These are phyloP conservation scores for Saccharomycopsis fibuligera DNA, from an alignment of 805 yeast genomes.

Conservation along the genomic window DNA sequence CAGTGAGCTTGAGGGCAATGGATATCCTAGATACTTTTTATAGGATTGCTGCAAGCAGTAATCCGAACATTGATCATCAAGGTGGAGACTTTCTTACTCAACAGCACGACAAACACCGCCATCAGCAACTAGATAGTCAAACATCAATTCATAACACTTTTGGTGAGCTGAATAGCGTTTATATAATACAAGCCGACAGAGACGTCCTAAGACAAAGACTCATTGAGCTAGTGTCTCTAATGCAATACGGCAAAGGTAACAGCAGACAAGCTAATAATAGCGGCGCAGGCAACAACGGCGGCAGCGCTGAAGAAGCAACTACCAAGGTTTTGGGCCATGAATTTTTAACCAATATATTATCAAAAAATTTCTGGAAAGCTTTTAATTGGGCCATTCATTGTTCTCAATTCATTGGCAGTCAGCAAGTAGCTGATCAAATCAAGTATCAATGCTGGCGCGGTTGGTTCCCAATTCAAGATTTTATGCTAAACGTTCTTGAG, in stretches of 20 bases:
- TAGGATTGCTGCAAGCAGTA: not conserved
- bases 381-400: constrained; percentile 5
- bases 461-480: constrained; percentile 2
- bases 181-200: not conserved
- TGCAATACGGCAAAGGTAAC: too few relatives aligned
- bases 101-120: too few relatives aligned
- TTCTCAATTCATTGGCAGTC: not conserved
- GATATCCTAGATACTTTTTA: not conserved
- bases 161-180: not conserved
- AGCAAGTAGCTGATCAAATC: not conserved
- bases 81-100: not conserved
- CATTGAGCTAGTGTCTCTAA: not conserved
- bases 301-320: not conserved
- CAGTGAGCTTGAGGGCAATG: constrained; percentile 5
- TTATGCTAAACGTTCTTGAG: not conserved
- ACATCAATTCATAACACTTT: too few relatives aligned
- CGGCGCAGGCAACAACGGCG: not conserved
- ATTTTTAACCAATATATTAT: not conserved
- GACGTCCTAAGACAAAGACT: not conserved
- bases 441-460: constrained; percentile 5
- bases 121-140: too few relatives aligned
- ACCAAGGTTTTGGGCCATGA: not conserved
- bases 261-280: not conserved
- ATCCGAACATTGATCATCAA: not conserved
- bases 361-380: not conserved